phyloP scores from a whole-genome alignment of 192 early-diverging fungal species.

The Umbelopsis ramanniana region DNA sequence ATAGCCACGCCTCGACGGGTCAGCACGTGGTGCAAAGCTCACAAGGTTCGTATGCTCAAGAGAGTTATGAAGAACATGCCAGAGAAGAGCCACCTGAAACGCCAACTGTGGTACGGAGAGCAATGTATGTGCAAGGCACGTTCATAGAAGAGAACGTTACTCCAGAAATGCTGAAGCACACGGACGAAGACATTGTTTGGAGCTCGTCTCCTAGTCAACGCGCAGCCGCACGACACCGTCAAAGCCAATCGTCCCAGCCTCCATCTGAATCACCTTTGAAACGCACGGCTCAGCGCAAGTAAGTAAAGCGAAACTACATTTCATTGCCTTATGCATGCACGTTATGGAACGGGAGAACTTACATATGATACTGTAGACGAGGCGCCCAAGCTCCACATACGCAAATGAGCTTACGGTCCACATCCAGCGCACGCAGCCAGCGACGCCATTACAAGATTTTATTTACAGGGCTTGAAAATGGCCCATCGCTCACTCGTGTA shows the following conservation, averaged over 20 bases:
- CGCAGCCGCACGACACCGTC: background rate
- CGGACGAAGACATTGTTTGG: background rate
- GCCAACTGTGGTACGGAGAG: background rate
- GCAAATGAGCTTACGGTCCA: background rate
- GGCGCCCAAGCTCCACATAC: background rate
- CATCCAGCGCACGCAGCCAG: background rate
- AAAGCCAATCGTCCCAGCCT: no score
- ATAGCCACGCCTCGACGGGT: background rate
- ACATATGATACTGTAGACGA: background rate
- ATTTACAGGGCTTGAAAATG: constrained; percentile 1
- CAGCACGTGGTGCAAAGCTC: constrained; percentile 3
- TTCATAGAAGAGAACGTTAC: background rate
- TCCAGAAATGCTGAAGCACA: background rate
- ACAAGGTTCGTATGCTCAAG: constrained; percentile 1
- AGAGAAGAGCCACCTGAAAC: constrained; percentile 2
- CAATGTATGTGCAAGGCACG: constrained; percentile 14
- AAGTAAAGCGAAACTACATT: background rate
- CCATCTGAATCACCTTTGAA: background rate
- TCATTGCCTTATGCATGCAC: no score
- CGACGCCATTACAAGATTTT: background rate
- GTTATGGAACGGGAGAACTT: no score
- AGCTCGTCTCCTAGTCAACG: constrained; percentile 8
- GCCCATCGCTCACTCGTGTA: background rate
- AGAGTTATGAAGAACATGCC: background rate
- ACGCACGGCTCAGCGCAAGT: background rate